A percentile compares a stretch with the other conserved stretches of the same genome.
Conservation (phyloP, 2,329 filamentous ascomycete genomes). For the Alternaria atra region DNA sequence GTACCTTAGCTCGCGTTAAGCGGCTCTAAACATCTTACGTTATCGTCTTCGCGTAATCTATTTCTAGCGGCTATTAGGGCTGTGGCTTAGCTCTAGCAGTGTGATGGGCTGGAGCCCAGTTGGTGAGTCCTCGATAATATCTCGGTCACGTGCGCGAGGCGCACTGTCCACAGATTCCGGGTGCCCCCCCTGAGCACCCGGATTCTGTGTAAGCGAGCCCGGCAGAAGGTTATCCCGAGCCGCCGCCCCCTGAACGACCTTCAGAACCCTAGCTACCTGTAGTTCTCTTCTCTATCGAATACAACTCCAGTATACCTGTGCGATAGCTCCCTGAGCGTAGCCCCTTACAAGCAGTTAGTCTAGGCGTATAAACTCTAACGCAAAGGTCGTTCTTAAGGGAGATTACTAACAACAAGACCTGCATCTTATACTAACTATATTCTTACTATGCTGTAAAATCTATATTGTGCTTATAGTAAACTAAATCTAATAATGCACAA, state of each 20-base stretch:
- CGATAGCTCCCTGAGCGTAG: too few species aligned
- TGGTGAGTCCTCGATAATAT: too few species aligned
- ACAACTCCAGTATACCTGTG: too few species aligned
- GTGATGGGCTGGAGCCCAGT: too few species aligned
- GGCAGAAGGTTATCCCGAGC: too few species aligned
- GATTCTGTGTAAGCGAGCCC: too few species aligned
- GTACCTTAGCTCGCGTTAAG: constrained; percentile 4
- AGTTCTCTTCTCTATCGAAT: too few species aligned
- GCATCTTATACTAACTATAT: neutral
- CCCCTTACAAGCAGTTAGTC: neutral
- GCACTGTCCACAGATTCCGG: too few species aligned
- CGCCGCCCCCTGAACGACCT: too few species aligned
- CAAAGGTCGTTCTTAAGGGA: neutral
- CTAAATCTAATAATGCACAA: neutral
- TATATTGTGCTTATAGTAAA: neutral
- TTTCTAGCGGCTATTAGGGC: neutral
- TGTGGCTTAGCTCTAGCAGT: constrained; percentile 7
- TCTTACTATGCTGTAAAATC: neutral
- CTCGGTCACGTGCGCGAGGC: too few species aligned
- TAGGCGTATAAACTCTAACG: neutral
- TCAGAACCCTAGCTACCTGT: too few species aligned
- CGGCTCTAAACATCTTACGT: neutral
- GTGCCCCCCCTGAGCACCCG: too few species aligned
- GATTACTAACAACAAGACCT: neutral
- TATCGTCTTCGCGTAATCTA: neutral